A percentile compares a stretch with the other conserved stretches of the same genome.
Evolutionary conservation across 257 asterid species (phyloP).

Genomic region (Solanum neorickii): DNA sequence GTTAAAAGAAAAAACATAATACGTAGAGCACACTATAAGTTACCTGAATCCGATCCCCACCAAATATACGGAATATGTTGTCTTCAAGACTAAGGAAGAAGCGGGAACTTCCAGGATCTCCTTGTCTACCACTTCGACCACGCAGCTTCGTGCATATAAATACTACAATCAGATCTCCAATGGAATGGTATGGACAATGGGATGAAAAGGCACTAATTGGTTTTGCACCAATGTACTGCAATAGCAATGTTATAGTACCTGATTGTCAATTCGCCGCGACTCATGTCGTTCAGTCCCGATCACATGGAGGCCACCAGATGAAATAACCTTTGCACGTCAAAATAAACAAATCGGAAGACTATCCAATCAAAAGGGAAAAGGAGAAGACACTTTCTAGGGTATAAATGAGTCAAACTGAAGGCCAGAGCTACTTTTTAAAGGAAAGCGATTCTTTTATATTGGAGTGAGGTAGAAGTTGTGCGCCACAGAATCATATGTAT

Average conservation of each 20-base stretch:
- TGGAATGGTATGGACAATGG: not conserved
- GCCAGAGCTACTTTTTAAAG: not conserved
- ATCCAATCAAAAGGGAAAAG: not conserved
- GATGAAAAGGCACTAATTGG: not conserved
- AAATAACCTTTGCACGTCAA: conserved; percentile 47
- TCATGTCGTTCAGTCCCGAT: conserved; percentile 98
- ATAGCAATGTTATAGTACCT: conserved; percentile 28
- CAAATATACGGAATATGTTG: conserved; percentile 92
- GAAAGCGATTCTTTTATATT: not conserved
- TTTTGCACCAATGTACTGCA: not conserved
- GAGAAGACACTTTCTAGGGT: not conserved
- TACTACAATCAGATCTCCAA: not conserved
- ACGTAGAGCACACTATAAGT: not conserved
- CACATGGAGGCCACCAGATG: conserved; percentile 96
- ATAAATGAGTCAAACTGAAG: not conserved
- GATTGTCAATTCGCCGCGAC: conserved; percentile 98
- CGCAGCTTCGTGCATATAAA: conserved; percentile 47
- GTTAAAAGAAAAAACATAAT: not conserved
- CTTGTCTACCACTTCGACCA: conserved; percentile 99
- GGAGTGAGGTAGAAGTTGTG: not conserved
- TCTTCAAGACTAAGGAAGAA: conserved; percentile 98
- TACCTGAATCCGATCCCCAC: conserved; percentile 98
- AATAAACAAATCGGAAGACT: not conserved
- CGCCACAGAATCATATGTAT: not conserved
- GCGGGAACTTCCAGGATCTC: conserved; percentile 99